Conservation (phyloP, 176 grass and related monocot species). For the Paspalum notatum region DNA sequence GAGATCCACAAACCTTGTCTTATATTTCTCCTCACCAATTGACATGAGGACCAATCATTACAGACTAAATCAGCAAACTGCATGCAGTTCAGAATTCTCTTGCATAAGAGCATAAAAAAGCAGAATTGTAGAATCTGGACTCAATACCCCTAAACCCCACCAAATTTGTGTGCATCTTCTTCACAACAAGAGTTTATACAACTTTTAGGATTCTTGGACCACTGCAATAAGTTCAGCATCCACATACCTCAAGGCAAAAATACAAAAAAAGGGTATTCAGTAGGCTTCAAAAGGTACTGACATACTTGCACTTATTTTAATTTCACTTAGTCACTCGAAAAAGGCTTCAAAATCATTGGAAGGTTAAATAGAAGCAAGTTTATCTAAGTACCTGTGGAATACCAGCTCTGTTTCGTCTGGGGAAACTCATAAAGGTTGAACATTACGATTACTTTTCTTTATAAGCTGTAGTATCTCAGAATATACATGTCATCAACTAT, state of each 20-base stretch:
- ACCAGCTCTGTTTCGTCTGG: not conserved
- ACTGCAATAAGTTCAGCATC: too few species aligned
- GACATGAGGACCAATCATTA: not conserved
- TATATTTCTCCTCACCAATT: not conserved
- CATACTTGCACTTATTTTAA: not conserved
- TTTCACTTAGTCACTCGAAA: not conserved
- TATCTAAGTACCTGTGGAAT: not conserved
- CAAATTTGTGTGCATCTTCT: not conserved
- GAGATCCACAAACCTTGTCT: not conserved
- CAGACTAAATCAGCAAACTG: not conserved
- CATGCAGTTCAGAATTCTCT: not conserved
- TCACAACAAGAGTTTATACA: too few species aligned
- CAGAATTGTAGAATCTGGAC: not conserved
- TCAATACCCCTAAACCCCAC: not conserved
- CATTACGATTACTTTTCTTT: constrained; percentile 1
- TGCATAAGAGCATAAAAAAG: not conserved
- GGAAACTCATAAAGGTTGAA: not conserved
- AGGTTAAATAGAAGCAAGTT: not conserved
- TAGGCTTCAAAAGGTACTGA: not conserved
- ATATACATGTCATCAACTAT: constrained; percentile 11
- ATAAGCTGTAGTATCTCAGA: not conserved
- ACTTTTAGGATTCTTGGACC: too few species aligned
- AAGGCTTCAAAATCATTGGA: not conserved
- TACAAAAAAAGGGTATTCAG: too few species aligned
- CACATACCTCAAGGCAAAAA: not conserved